A percentile compares a stretch with the other conserved stretches of the same genome.
These are phyloP conservation scores for Fusarium zealandicum DNA, from an alignment of 2,329 filamentous ascomycete genomes.

Conservation along the genomic window DNA sequence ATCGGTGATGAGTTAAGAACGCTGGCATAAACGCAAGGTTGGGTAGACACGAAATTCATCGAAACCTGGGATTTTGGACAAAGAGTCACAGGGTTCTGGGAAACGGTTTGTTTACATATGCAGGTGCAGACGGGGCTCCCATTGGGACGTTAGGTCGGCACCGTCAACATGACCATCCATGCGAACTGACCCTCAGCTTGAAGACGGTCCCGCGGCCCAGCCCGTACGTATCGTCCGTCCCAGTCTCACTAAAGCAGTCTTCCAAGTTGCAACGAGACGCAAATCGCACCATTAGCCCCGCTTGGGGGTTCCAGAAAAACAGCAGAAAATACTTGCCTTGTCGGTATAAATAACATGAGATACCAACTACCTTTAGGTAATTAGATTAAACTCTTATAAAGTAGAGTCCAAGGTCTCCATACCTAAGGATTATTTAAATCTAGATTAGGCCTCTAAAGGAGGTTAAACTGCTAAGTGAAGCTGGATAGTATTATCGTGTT, in stretches of 20 bases:
- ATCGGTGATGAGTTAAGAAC: slow-evolving; percentile 5
- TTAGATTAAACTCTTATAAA: too few species aligned
- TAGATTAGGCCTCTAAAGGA: too few species aligned
- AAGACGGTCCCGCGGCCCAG: slow-evolving; percentile 25
- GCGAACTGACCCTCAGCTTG: slow-evolving; percentile 27
- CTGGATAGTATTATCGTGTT: too few species aligned
- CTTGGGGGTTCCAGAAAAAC: too few species aligned
- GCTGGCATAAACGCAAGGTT: slow-evolving; percentile 23
- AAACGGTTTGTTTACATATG: slow-evolving; percentile 37
- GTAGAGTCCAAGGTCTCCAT: too few species aligned
- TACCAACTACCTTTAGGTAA: too few species aligned
- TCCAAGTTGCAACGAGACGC: slow-evolving; percentile 22
- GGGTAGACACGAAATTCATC: slow-evolving; percentile 16
- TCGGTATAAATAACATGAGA: too few species aligned
- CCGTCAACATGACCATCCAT: slow-evolving; percentile 28
- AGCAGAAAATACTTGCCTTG: too few species aligned
- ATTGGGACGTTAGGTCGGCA: slow-evolving; percentile 18
- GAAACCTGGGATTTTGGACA: slow-evolving; percentile 1
- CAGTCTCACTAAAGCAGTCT: slow-evolving; percentile 26
- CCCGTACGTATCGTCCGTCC: slow-evolving; percentile 12
- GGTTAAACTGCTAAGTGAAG: too few species aligned
- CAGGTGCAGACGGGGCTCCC: slow-evolving; percentile 15
- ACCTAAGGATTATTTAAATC: too few species aligned
- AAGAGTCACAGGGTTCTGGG: slow-evolving; percentile 8
- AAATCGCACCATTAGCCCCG: slow-evolving; percentile 30